A percentile compares a stretch with the other conserved stretches of the same genome.
Conservation (phyloP, 2,329 filamentous ascomycete genomes). For the Penicillium sp. region DNA sequence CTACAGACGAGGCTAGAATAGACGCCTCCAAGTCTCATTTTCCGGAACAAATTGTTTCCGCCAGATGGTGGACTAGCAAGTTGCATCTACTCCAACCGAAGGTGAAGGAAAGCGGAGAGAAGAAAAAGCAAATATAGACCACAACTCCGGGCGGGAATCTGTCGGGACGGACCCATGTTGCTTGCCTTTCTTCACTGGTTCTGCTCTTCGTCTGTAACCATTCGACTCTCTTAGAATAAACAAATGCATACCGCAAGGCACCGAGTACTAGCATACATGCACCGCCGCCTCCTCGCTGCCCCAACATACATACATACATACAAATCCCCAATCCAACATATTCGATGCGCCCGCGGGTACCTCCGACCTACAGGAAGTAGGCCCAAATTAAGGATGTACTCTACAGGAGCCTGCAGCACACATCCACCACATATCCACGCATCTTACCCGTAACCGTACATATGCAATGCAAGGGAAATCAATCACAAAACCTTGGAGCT, state of each 20-base stretch:
- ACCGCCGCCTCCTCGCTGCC: background rate
- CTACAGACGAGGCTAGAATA: background rate
- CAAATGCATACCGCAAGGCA: background rate
- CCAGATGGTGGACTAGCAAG: background rate
- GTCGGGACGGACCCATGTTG: background rate
- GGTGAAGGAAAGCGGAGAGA: background rate
- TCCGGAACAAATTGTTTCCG: background rate
- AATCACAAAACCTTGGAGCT: background rate
- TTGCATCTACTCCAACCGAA: background rate
- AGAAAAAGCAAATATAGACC: background rate
- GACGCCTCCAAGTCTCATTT: background rate
- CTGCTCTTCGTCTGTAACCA: no score
- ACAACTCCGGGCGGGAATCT: background rate
- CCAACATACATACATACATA: background rate
- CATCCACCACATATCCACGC: background rate
- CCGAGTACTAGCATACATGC: background rate
- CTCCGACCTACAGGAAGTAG: no score
- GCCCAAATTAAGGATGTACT: background rate
- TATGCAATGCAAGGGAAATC: background rate
- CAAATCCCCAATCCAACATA: background rate
- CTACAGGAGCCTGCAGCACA: background rate
- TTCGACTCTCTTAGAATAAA: background rate
- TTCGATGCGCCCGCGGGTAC: no score
- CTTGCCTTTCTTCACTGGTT: background rate
- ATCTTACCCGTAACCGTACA: background rate